Evolutionary conservation across 768 basidiomycete genomes (phyloP).

Genomic region (Imleria badia): DNA sequence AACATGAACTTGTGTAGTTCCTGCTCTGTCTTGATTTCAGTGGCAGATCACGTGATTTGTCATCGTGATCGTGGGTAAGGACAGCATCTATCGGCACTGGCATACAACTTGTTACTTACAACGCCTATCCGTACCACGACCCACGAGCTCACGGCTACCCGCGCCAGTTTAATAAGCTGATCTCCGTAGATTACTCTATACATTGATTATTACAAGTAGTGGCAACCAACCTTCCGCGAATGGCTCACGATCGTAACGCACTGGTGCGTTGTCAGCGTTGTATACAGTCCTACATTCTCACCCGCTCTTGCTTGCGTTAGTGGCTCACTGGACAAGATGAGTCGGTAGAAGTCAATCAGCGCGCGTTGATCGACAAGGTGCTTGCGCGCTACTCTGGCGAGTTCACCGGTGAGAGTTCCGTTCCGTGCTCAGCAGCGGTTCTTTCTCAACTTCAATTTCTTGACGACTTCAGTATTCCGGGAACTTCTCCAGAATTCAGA

Average conservation of each 20-base stretch:
- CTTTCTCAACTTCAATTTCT: not conserved
- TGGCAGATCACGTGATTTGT: too few relatives aligned
- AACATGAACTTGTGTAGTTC: too few relatives aligned
- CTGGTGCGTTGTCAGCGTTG: conserved; percentile 19
- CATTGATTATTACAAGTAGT: not conserved
- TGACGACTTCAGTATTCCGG: conserved; percentile 49
- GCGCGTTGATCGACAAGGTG: conserved; percentile 96
- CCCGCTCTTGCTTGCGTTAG: conserved; percentile 22
- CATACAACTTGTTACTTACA: too few relatives aligned
- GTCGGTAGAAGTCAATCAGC: conserved; percentile 89
- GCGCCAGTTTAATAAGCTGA: too few relatives aligned
- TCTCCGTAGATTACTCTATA: too few relatives aligned
- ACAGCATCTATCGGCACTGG: too few relatives aligned
- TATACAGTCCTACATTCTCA: not conserved
- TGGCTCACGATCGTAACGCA: conserved; percentile 32
- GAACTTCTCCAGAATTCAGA: conserved; percentile 97
- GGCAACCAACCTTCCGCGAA: conserved; percentile 1
- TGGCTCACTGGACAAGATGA: conserved; percentile 70
- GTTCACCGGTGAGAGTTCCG: conserved; percentile 59
- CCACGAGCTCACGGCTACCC: too few relatives aligned
- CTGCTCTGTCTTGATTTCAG: too few relatives aligned
- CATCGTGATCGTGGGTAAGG: too few relatives aligned
- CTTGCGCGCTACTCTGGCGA: conserved; percentile 95
- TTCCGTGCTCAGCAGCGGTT: not conserved
- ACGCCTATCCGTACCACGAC: too few relatives aligned